phyloP scores from a whole-genome alignment of 2,329 filamentous ascomycete genomes.

The Trichoderma lentiforme region DNA sequence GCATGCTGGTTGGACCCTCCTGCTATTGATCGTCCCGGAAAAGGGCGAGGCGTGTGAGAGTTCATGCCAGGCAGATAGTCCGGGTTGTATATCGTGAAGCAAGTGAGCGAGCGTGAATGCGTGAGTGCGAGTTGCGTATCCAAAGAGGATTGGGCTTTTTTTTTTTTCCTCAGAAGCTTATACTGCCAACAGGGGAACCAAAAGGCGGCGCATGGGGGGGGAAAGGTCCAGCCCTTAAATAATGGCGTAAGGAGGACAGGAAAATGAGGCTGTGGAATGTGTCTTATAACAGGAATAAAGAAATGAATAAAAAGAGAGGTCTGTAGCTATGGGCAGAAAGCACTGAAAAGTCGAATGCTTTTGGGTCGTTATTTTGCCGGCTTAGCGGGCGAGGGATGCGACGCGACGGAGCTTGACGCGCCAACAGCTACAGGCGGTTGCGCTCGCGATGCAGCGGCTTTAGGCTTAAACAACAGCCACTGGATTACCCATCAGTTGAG shows the following conservation, averaged over 20 bases:
- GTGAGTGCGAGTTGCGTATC: background rate
- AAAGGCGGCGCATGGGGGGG: background rate
- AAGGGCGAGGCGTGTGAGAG: slow-evolving; percentile 38
- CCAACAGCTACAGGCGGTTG: background rate
- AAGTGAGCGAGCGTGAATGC: background rate
- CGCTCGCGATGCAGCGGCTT: slow-evolving; percentile 11
- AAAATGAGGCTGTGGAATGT: background rate
- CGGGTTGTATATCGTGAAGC: background rate
- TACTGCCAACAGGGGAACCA: background rate
- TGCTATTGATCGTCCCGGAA: slow-evolving; percentile 35
- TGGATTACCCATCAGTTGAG: background rate
- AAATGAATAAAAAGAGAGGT: background rate
- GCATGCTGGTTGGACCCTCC: slow-evolving; percentile 32
- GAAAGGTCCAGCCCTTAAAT: background rate
- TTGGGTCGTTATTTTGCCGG: background rate
- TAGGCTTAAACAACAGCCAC: background rate
- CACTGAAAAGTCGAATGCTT: background rate
- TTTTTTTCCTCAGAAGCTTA: background rate
- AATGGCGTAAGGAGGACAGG: background rate
- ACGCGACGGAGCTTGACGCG: slow-evolving; percentile 19
- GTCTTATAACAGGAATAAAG: background rate
- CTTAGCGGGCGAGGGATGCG: background rate
- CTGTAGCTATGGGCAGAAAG: background rate
- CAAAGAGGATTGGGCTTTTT: slow-evolving; percentile 7
- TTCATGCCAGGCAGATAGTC: slow-evolving; percentile 28